A percentile compares a stretch with the other conserved stretches of the same genome.
These are phyloP conservation scores for Raffaelea arxii DNA, from an alignment of 2,329 filamentous ascomycete species.

Conservation along the genomic window DNA sequence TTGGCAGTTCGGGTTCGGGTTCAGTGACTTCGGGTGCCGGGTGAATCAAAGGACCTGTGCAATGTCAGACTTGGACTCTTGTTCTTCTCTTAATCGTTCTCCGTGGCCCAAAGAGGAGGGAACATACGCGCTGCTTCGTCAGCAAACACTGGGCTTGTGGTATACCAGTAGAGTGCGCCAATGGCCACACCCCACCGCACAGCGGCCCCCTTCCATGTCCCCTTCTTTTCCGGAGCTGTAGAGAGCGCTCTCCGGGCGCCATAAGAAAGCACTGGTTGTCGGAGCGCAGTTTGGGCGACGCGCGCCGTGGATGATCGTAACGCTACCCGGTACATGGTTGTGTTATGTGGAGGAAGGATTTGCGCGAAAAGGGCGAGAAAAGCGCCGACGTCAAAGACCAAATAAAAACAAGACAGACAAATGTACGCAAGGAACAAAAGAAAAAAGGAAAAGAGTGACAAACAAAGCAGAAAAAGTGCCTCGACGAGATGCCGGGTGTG, in stretches of 20 bases:
- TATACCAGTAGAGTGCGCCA: conserved; percentile 85
- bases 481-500: background rate
- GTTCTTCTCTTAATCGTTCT: too few species aligned
- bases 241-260: conserved; percentile 42
- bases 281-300: conserved; percentile 28
- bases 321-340: conserved; percentile 43
- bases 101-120: background rate
- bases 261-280: conserved; percentile 27
- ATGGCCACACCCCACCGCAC: conserved; percentile 66
- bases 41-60: conserved; percentile 3
- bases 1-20: conserved; percentile 48
- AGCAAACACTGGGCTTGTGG: conserved; percentile 78
- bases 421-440: conserved; percentile 4
- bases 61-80: background rate
- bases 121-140: conserved; percentile 67
- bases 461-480: background rate
- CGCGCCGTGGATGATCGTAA: conserved; percentile 35
- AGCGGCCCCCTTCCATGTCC: conserved; percentile 72
- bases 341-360: background rate
- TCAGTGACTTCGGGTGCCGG: conserved; percentile 41
- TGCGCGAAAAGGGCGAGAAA: conserved; percentile 1
- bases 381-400: conserved; percentile 8
- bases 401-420: conserved; percentile 8
- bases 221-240: conserved; percentile 49
- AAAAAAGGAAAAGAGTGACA: background rate